These are phyloP conservation scores for Buddleja alternifolia DNA, from an alignment of 257 asterid species.

Conservation along the genomic window DNA sequence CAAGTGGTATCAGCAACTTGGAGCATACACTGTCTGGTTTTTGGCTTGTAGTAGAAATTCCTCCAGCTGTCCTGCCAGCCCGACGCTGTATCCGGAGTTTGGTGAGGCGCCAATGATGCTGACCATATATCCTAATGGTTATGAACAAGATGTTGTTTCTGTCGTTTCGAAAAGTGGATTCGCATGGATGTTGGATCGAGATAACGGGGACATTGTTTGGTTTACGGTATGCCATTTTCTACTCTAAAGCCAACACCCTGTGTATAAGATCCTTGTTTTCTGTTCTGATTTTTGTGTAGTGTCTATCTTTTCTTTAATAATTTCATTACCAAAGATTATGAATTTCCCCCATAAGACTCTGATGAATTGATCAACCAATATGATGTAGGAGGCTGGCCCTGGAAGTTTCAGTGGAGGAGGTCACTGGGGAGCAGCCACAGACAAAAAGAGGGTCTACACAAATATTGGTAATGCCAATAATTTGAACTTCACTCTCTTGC, in stretches of 20 bases:
- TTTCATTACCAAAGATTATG: no score
- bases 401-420: constrained; percentile 53
- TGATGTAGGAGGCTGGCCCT: constrained; percentile 53
- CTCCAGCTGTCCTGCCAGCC: constrained; percentile 47
- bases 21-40: constrained; percentile 54
- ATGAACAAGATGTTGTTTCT: constrained; percentile 34
- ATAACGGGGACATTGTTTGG: constrained; percentile 50
- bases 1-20: constrained; percentile 49
- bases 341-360: no score
- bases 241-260: no score
- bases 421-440: constrained; percentile 60
- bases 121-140: constrained; percentile 26
- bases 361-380: neutral
- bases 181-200: constrained; percentile 53
- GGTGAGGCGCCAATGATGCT: constrained; percentile 66
- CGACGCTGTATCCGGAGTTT: constrained; percentile 54
- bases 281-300: no score
- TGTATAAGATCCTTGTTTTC: no score
- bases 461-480: constrained; percentile 29
- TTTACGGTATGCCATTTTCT: constrained; percentile 36
- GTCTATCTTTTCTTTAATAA: no score
- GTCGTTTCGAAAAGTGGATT: constrained; percentile 64
- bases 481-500: constrained; percentile 33
- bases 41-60: constrained; percentile 34
- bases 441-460: constrained; percentile 43